A percentile compares a stretch with the other conserved stretches of the same genome.
These are phyloP conservation scores for Verticillium longisporum DNA, from an alignment of 2,329 filamentous ascomycete genomes.

Conservation along the genomic window DNA sequence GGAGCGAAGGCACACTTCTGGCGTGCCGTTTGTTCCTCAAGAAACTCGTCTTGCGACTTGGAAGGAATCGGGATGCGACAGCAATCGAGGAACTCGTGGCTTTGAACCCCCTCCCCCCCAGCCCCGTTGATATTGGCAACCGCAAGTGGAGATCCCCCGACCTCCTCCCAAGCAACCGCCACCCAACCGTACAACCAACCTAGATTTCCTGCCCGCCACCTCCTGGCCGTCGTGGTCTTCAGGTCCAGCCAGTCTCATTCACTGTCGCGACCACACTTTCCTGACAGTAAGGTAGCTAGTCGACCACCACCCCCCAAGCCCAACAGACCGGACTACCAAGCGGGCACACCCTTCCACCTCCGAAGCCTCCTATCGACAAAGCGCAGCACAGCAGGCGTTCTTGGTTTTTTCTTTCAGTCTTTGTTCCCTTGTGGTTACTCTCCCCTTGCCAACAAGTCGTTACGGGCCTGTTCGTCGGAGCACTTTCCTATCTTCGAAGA, in stretches of 20 bases:
- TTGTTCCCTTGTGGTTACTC: neutral
- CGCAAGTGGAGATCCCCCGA: neutral
- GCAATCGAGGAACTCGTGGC: neutral
- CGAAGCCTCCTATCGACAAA: neutral
- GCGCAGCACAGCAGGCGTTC: neutral
- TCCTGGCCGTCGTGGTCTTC: neutral
- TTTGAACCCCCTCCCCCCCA: neutral
- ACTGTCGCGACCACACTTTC: neutral
- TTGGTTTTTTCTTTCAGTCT: neutral
- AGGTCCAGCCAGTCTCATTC: neutral
- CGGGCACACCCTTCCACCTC: neutral
- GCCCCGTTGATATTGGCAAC: neutral
- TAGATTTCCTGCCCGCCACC: neutral
- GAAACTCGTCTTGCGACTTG: neutral
- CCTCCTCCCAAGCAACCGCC: constrained; percentile 2
- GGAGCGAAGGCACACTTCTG: neutral
- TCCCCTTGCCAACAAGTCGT: neutral
- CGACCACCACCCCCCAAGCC: neutral
- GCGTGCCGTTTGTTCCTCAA: neutral
- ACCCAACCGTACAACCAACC: neutral
- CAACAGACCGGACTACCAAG: neutral
- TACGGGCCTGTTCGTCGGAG: neutral
- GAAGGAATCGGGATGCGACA: neutral
- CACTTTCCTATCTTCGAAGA: neutral
- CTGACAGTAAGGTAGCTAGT: neutral